phyloP scores from a whole-genome alignment of 2,329 filamentous ascomycete species.

The Coleophoma crateriformis region DNA sequence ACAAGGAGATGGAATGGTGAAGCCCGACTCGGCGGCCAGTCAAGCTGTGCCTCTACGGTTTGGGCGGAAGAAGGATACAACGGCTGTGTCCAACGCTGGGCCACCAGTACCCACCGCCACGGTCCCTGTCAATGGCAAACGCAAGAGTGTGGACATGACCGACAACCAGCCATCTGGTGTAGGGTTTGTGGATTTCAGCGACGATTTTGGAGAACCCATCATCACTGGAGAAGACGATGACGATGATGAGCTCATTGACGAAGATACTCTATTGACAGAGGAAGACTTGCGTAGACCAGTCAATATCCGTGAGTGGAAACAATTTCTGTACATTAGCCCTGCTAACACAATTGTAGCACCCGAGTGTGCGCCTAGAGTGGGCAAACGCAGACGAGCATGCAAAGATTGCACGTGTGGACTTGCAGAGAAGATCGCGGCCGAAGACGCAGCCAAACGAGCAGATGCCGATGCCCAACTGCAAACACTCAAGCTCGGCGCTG shows the following conservation, averaged over 20 bases:
- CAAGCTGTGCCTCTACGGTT: constrained; percentile 48
- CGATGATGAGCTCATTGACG: constrained; percentile 86
- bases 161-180: constrained; percentile 45
- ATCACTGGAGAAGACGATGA: constrained; percentile 47
- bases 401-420: constrained; percentile 98
- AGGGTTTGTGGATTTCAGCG: constrained; percentile 62
- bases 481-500: constrained; percentile 63
- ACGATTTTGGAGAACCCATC: constrained; percentile 52
- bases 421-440: constrained; percentile 76
- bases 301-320: constrained; percentile 64
- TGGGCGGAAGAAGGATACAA: constrained; percentile 43
- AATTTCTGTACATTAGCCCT: neutral
- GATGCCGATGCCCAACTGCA: constrained; percentile 59
- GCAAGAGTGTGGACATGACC: constrained; percentile 18
- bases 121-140: constrained; percentile 21
- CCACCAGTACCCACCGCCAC: constrained; percentile 25
- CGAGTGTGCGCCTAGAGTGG: constrained; percentile 81
- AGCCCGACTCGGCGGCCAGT: constrained; percentile 49
- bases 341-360: constrained; percentile 47
- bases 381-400: constrained; percentile 87
- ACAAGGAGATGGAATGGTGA: constrained; percentile 63
- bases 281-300: constrained; percentile 76
- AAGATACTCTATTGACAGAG: constrained; percentile 79
- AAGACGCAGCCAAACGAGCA: constrained; percentile 66
- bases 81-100: constrained; percentile 29